Percentiles rank a stretch among this genome's conserved stretches.
Evolutionary conservation across 2,329 filamentous ascomycete genomes (phyloP).

Genomic region (Dactylellina sp.): DNA sequence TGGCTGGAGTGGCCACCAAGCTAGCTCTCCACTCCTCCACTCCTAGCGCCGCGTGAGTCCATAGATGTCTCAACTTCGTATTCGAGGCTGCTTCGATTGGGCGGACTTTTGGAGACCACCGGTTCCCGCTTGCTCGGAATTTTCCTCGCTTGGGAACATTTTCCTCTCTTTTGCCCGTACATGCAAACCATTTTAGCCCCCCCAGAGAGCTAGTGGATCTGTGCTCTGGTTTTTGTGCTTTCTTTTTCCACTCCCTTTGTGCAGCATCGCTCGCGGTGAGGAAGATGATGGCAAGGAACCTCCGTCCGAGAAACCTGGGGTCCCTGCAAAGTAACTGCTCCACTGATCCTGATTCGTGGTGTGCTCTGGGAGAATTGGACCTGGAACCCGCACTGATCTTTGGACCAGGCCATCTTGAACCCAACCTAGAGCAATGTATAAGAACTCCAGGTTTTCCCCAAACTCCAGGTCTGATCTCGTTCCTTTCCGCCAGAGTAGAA

Average conservation of each 20-base stretch:
- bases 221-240: constrained; percentile 15
- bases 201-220: constrained; percentile 22
- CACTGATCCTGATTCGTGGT: constrained; percentile 54
- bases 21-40: constrained; percentile 17
- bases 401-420: constrained; percentile 47
- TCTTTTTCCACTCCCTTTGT: constrained; percentile 29
- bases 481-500: constrained; percentile 49
- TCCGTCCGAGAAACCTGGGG: constrained; percentile 57
- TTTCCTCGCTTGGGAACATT: constrained; percentile 45
- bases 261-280: constrained; percentile 44
- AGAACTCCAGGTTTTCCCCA: constrained; percentile 57
- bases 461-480: constrained; percentile 35
- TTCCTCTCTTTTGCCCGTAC: neutral
- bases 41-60: constrained; percentile 32
- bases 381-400: constrained; percentile 55
- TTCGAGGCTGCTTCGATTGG: constrained; percentile 53
- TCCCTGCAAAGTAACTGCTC: constrained; percentile 47
- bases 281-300: constrained; percentile 49
- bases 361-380: constrained; percentile 55
- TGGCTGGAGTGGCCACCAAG: constrained; percentile 49
- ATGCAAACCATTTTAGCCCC: constrained; percentile 42
- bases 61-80: constrained; percentile 52
- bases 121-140: constrained; percentile 54
- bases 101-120: constrained; percentile 49
- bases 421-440: constrained; percentile 53